A percentile compares a stretch with the other conserved stretches of the same genome.
Conservation (phyloP, 805 yeast genomes). For the Teunomyces barrocoloradensis region DNA sequence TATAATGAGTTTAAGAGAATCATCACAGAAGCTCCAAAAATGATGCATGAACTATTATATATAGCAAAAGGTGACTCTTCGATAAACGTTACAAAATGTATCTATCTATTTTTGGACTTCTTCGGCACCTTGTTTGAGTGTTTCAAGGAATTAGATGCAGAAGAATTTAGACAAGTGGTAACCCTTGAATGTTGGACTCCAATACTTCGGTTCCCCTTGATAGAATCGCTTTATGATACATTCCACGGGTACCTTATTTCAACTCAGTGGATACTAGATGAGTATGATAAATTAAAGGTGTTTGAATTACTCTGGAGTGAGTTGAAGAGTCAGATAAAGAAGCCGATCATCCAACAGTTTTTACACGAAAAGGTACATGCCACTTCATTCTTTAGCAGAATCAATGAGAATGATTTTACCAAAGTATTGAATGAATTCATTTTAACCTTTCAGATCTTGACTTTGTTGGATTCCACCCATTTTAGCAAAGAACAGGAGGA, state of each 20-base stretch:
- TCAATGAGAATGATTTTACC: background rate
- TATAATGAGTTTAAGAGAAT: too few species aligned
- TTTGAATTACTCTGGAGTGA: background rate
- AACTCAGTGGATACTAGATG: background rate
- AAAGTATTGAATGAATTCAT: background rate
- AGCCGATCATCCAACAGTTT: background rate
- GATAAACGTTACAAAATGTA: too few species aligned
- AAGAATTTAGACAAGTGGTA: background rate
- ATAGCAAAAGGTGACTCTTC: too few species aligned
- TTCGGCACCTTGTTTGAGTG: too few species aligned
- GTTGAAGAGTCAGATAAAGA: background rate
- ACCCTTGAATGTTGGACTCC: background rate
- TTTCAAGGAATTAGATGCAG: too few species aligned
- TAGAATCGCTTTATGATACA: too few species aligned
- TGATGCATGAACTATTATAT: too few species aligned
- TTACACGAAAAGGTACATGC: background rate
- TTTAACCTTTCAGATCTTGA: background rate
- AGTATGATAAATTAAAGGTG: background rate
- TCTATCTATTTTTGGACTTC: too few species aligned
- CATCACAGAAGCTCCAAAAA: too few species aligned
- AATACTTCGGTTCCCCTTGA: background rate
- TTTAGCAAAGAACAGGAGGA: slow-evolving; percentile 26
- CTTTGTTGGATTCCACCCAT: background rate
- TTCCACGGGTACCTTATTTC: too few species aligned
- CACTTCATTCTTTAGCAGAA: background rate